Percentiles rank a stretch among this genome's conserved stretches.
Evolutionary conservation across 2,329 filamentous ascomycete genomes (phyloP).

Genomic region (Sporothrix dimorphospora): DNA sequence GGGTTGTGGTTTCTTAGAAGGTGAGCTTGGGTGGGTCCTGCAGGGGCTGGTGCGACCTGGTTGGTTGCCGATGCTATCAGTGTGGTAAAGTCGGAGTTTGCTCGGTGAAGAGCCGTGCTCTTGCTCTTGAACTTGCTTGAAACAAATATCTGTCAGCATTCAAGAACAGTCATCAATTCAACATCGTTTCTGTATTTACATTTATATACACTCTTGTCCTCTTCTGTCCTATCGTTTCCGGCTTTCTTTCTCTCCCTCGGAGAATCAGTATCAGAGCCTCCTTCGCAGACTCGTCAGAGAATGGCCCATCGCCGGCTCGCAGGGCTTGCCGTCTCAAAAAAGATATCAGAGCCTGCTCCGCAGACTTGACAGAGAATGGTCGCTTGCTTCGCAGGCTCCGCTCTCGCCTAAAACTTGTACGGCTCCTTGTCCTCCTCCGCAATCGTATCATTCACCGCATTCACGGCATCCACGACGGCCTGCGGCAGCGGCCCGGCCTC

Average conservation of each 20-base stretch:
- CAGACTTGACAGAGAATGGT: not conserved
- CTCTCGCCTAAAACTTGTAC: not conserved
- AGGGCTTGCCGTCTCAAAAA: not conserved
- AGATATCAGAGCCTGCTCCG: not conserved
- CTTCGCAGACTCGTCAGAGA: not conserved
- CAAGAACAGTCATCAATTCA: constrained; percentile 14
- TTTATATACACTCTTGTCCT: not conserved
- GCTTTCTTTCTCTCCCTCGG: too few relatives aligned
- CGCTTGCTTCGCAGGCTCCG: not conserved
- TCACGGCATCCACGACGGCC: constrained; percentile 37
- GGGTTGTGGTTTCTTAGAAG: not conserved
- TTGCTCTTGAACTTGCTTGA: not conserved
- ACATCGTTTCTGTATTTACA: not conserved
- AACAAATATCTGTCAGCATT: not conserved
- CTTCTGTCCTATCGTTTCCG: not conserved
- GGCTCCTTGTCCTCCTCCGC: constrained; percentile 23
- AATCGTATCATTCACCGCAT: constrained; percentile 7
- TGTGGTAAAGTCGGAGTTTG: not conserved
- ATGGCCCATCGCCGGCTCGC: not conserved
- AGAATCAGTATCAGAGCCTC: too few relatives aligned
- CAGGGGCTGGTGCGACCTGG: not conserved
- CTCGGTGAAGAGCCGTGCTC: not conserved
- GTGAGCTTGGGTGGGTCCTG: constrained; percentile 1
- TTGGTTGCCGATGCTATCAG: not conserved
- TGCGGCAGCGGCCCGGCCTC: constrained; percentile 46